Evolutionary conservation across 768 basidiomycete species (phyloP), one percentile per base, ranked within the genome.

Genomic region (Lactarius quietus): DNA sequence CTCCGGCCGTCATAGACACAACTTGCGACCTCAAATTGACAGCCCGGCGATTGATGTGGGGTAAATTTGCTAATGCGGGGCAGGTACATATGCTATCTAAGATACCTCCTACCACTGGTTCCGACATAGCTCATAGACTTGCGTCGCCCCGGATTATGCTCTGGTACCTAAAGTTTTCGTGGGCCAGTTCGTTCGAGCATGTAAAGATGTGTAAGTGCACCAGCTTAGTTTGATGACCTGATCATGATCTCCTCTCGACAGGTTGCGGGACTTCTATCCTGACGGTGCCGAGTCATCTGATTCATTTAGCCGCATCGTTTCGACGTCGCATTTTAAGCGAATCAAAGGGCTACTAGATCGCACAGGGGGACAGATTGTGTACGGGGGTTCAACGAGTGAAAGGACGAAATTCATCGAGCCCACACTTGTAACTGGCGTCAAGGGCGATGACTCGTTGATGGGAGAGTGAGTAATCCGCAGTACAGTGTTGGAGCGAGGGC

Each of bases 21-120:
- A 80, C 78, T 26, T 85, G 83, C 61, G 87, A 94, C 72, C 75
- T 93, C 57, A 79, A 85, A 63, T 76, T 80, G 6, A 81, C 87
- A 0, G 89, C 90, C 3, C 82, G 81, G 51, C 82, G 92, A n/a
- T 79, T 95, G 52, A 73, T 93, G 39, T 93, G 90, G 90, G 91
- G 91, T n/a, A 92, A 92, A 70, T 76, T 78, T 55, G 75, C 81
- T 41, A 95, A 95, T 69, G 85, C 84, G 0, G 93, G 93, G 3
- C 80, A 79, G 71, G 77, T 78, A 60, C 33, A 35, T 6, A 12
- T 28, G 29, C 68, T 51, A 7, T 57, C 35, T 9, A 1, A 28
- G 20, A 43, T 45, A 28, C n/a, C 51, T 15, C 28, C 1, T 23
- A 26, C 5, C 0, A 53, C 36, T 12, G n/a, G 29, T 29, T 43